Evolutionary conservation across 768 basidiomycete genomes (phyloP).

Genomic region (Lactarius tabidus): DNA sequence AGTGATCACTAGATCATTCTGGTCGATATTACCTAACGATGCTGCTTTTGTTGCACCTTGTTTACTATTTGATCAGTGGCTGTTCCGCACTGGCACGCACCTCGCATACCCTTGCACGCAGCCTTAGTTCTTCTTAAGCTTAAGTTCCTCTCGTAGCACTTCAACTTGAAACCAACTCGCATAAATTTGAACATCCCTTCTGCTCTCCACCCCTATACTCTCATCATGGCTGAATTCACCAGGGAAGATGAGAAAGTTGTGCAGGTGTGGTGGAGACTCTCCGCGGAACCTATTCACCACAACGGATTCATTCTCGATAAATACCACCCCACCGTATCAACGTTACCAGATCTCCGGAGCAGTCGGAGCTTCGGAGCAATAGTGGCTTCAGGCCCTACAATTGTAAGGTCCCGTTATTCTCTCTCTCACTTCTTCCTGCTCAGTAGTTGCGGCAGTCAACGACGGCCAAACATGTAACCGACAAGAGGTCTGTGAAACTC

Average conservation of each 20-base stretch:
- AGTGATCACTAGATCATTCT: no score
- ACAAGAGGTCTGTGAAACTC: neutral
- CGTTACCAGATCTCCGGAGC: neutral
- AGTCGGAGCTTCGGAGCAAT: neutral
- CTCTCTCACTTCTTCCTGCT: neutral
- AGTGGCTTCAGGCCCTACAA: neutral
- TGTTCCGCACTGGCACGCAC: no score
- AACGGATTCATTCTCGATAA: neutral
- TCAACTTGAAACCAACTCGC: no score
- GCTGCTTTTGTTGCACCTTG: no score
- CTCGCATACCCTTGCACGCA: no score
- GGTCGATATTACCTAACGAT: no score
- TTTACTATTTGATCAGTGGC: no score
- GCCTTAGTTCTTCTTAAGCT: no score
- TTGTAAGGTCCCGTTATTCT: neutral
- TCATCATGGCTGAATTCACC: neutral
- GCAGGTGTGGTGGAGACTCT: conserved; percentile 1
- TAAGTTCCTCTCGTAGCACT: no score
- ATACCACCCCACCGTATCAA: neutral
- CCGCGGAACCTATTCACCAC: neutral
- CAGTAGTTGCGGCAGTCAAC: neutral
- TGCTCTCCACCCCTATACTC: neutral
- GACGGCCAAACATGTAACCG: neutral
- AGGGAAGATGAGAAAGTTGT: neutral
- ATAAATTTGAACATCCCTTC: no score